A percentile compares a stretch with the other conserved stretches of the same genome.
These are phyloP conservation scores for Wickerhamomyces sydowiorum DNA, from an alignment of 805 yeast species.

Conservation along the genomic window DNA sequence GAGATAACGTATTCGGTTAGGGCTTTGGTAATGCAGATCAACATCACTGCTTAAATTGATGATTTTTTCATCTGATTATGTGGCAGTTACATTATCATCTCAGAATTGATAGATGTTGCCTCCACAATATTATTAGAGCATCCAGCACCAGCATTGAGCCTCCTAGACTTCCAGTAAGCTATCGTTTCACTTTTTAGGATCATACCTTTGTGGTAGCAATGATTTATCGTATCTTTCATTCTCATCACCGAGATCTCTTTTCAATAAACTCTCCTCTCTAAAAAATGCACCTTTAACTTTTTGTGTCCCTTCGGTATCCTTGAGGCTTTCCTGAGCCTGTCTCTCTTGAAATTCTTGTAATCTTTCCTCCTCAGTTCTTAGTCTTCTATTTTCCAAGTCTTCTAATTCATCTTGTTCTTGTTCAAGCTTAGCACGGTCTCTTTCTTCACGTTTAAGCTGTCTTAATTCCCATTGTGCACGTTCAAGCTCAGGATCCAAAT, in stretches of 20 bases:
- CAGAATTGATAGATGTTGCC: no score
- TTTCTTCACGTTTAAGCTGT: conserved; percentile 39
- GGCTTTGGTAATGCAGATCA: no score
- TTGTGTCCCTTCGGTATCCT: not conserved
- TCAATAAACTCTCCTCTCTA: conserved; percentile 11
- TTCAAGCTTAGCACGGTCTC: conserved; percentile 14
- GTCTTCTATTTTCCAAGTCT: conserved; percentile 18
- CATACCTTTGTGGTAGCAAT: conserved; percentile 7
- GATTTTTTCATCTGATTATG: no score
- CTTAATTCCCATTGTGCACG: conserved; percentile 51
- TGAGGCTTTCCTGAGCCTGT: conserved; percentile 1
- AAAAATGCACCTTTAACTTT: conserved; percentile 16
- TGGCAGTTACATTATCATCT: no score
- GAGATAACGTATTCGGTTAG: no score
- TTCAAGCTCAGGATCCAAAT: conserved; percentile 47
- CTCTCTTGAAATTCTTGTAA: conserved; percentile 13
- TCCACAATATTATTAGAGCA: no score
- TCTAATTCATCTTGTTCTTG: conserved; percentile 21
- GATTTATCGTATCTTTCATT: conserved; percentile 12
- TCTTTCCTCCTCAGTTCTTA: conserved; percentile 19
- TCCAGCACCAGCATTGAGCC: no score
- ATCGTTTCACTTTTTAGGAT: no score
- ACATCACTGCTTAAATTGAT: no score
- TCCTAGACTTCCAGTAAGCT: no score
- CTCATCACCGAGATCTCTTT: conserved; percentile 9